Evolutionary conservation across 345 rosid genomes (phyloP).

Genomic region (Syzygium jambos): DNA sequence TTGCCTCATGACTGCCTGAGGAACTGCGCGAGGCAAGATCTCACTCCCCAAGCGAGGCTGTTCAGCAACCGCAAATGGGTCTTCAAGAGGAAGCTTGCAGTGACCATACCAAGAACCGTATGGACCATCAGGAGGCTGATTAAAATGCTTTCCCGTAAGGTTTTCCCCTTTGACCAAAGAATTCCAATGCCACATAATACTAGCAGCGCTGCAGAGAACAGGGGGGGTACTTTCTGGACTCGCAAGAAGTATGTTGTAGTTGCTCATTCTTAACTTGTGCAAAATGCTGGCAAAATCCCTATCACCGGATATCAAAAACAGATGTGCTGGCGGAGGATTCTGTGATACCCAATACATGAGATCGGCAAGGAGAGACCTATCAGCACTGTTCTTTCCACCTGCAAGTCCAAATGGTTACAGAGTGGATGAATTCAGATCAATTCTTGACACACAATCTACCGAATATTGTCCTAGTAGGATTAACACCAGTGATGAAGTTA

Average conservation of each 20-base stretch:
- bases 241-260: constrained; percentile 85
- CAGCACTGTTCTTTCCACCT: constrained; percentile 88
- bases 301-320: constrained; percentile 73
- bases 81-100: constrained; percentile 48
- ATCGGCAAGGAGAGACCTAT: constrained; percentile 59
- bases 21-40: constrained; percentile 28
- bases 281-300: constrained; percentile 54
- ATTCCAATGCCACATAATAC: constrained; percentile 87
- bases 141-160: constrained; percentile 46
- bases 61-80: constrained; percentile 46
- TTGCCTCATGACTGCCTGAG: constrained; percentile 28
- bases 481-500: background rate
- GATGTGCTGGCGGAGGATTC: constrained; percentile 93
- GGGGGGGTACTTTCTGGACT: constrained; percentile 27
- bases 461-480: background rate
- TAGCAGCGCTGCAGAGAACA: constrained; percentile 84
- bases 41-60: constrained; percentile 12
- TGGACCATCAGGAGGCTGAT: constrained; percentile 95
- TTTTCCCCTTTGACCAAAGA: constrained; percentile 40
- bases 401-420: background rate
- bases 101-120: constrained; percentile 91
- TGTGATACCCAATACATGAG: constrained; percentile 76
- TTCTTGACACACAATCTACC: background rate
- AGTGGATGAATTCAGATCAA: background rate
- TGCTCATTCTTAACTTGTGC: constrained; percentile 75